A percentile compares a stretch with the other conserved stretches of the same genome.
Evolutionary conservation across 2,329 filamentous ascomycete species (phyloP).

Genomic region (Xylariomycetidae sp.): DNA sequence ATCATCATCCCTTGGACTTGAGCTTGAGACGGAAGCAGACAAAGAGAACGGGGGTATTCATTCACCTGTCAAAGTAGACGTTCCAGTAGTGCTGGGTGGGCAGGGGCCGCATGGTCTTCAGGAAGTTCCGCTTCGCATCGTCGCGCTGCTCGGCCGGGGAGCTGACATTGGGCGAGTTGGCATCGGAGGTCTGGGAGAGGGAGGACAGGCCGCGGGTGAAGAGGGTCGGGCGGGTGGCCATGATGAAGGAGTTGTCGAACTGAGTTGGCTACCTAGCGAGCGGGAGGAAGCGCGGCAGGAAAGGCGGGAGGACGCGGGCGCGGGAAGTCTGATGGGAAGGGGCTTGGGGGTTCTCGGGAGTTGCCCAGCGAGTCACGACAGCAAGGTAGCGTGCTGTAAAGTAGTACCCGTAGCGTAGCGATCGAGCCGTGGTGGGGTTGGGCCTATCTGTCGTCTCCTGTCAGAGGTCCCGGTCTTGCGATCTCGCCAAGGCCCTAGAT

Average conservation of each 20-base stretch:
- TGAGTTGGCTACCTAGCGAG: conserved; percentile 5
- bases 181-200: conserved; percentile 37
- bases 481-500: too few relatives aligned
- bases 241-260: conserved; percentile 25
- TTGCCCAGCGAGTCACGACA: not conserved
- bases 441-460: too few relatives aligned
- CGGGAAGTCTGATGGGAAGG: conserved; percentile 8
- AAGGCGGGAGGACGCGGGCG: conserved; percentile 5
- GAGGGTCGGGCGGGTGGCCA: conserved; percentile 52
- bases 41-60: not conserved
- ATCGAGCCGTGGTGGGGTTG: too few relatives aligned
- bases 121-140: conserved; percentile 77
- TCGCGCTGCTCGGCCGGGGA: conserved; percentile 70
- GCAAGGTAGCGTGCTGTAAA: too few relatives aligned
- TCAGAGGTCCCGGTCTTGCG: too few relatives aligned
- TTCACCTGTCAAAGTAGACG: conserved; percentile 60
- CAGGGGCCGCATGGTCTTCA: conserved; percentile 65
- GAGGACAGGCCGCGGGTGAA: conserved; percentile 59
- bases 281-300: conserved; percentile 1
- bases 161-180: conserved; percentile 53
- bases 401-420: too few relatives aligned
- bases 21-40: too few relatives aligned
- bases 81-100: conserved; percentile 77
- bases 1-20: too few relatives aligned
- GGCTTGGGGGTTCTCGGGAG: not conserved